These are phyloP conservation scores for Ogataea corticis DNA, from an alignment of 805 yeast species.

Conservation along the genomic window DNA sequence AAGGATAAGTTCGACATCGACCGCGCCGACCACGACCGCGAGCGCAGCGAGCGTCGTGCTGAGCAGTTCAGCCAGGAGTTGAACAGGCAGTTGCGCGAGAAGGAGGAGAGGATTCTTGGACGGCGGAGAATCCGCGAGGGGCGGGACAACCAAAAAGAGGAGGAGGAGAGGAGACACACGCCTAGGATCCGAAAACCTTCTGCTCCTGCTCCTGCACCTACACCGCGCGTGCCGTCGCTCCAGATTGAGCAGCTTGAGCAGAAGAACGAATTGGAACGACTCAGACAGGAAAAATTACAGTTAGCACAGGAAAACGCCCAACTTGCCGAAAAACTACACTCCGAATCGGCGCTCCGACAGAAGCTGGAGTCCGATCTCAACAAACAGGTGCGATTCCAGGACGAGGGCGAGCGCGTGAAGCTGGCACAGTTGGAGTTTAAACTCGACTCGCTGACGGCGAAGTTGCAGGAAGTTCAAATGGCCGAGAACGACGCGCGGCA, in stretches of 20 bases:
- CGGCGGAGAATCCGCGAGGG: constrained; percentile 1
- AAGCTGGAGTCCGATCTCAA: background rate
- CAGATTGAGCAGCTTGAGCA: background rate
- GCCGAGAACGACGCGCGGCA: background rate
- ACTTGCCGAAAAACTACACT: background rate
- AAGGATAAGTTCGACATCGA: constrained; percentile 10
- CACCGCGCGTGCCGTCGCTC: background rate
- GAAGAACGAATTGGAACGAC: no score
- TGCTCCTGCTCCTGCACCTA: no score
- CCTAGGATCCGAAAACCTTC: no score
- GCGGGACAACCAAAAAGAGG: constrained; percentile 2
- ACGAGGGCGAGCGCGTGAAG: background rate
- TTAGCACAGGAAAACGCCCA: background rate
- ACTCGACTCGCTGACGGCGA: constrained; percentile 4
- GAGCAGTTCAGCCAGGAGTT: constrained; percentile 19
- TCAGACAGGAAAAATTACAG: no score
- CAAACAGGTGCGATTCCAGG: background rate
- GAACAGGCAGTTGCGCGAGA: constrained; percentile 20
- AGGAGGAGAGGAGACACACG: no score
- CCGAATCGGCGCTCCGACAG: background rate
- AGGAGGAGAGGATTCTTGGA: constrained; percentile 16
- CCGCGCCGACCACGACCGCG: constrained; percentile 8
- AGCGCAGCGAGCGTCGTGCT: constrained; percentile 13
- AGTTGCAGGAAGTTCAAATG: constrained; percentile 5
- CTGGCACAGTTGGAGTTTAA: constrained; percentile 3